Evolutionary conservation across 345 rosid genomes (phyloP), one percentile per base, ranked within the genome.

Genomic region (Pugionium dolabratum): DNA sequence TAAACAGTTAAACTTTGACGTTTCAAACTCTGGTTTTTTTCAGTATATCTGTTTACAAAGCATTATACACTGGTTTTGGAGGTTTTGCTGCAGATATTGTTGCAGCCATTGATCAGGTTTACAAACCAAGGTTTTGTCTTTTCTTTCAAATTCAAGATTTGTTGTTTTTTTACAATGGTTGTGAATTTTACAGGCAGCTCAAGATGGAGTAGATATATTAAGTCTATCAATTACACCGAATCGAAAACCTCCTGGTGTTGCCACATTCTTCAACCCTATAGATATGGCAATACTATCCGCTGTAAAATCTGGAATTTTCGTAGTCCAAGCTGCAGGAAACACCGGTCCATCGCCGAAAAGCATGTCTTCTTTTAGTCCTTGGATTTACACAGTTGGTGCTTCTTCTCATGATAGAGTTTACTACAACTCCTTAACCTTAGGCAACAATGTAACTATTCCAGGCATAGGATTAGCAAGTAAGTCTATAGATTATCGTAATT

Each of bases 71-170:
- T 80, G 69, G 92, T 74, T 90, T 90, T 74, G 98, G 98, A 73
- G 98, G 98, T 62, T 93, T 93, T 76, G 97, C 97, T 42, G 97
- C 98, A 3, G 98, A 93, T 79, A 95, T 93, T 57, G 95, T 93
- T 68, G 98, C 97, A 64, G 98, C 97, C 59, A 86, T 93, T 71
- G 98, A 93, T 75, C 97, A 90, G 97, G 99, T 90, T 81, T 33
- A 6, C 59, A 39, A 60, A 46, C 42, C 42, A 73, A 10, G 43
- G 33, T 54, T 59, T 50, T 41, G 31, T 4, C 4, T 32, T 30
- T 59, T 60, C 43, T 54, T 53, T 18, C 18, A 18, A 49, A n/a
- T 25, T 25, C 35, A 5, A 45, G 8, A 6, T 7, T 43, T 64
- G 18, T 18, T 18, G 18, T 18, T 18, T 18, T 18, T 18, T 18